Conservation (phyloP, 805 yeast genomes). For the Wickerhamomyces hampshirensis region DNA sequence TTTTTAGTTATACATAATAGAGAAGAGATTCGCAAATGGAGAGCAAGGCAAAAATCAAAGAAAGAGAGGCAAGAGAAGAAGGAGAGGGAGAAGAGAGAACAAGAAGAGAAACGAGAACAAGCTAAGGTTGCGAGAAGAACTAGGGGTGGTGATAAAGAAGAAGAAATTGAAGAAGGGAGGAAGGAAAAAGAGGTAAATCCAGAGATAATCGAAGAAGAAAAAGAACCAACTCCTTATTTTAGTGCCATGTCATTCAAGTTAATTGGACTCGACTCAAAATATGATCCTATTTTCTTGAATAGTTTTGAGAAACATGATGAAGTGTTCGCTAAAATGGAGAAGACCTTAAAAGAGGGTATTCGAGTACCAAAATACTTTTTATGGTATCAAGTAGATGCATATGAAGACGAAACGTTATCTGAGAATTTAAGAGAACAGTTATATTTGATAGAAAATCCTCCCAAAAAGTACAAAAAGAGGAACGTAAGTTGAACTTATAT, state of each 20-base stretch:
- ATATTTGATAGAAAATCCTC: slow-evolving; percentile 45
- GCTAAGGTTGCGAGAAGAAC: slow-evolving; percentile 5
- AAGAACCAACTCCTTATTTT: slow-evolving; percentile 34
- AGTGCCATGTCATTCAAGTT: slow-evolving; percentile 67
- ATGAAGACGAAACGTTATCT: slow-evolving; percentile 60
- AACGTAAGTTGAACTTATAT: slow-evolving; percentile 7
- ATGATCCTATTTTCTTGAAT: slow-evolving; percentile 57
- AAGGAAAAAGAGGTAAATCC: slow-evolving; percentile 1
- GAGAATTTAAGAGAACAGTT: slow-evolving; percentile 58
- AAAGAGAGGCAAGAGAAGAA: slow-evolving; percentile 23
- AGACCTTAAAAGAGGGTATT: slow-evolving; percentile 53
- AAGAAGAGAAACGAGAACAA: slow-evolving; percentile 20
- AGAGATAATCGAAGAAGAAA: slow-evolving; percentile 4
- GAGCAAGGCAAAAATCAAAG: slow-evolving; percentile 14
- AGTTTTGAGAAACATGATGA: slow-evolving; percentile 56
- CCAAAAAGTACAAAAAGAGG: slow-evolving; percentile 31
- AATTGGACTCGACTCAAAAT: slow-evolving; percentile 59
- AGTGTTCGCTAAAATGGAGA: slow-evolving; percentile 58
- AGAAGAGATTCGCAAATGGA: slow-evolving; percentile 22
- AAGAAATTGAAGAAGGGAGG: slow-evolving; percentile 9
- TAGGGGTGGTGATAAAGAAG: slow-evolving; percentile 3
- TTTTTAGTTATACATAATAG: slow-evolving; percentile 28
- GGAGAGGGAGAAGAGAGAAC: slow-evolving; percentile 24
- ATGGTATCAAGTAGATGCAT: slow-evolving; percentile 83
- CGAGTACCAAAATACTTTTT: slow-evolving; percentile 58